Base-by-base conservation (phyloP, 148 eudicot genomes). In the Camellia granthamiana region DNA sequence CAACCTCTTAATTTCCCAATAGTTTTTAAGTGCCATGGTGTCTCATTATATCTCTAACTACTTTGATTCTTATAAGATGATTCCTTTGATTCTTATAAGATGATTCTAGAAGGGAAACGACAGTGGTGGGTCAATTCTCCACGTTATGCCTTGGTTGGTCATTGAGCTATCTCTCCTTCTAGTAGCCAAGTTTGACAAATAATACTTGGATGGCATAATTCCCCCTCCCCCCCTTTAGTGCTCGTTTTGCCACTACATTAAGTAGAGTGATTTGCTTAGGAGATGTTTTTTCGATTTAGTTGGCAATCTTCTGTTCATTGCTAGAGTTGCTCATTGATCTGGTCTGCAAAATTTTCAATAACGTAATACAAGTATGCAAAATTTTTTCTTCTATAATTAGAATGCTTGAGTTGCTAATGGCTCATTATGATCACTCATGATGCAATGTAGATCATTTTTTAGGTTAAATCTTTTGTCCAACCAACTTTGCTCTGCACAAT, bases 91-190 rank as follows among this genome's bases (percentile, higher is more conserved):
- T 54, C 15, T 54, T 30, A 0, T 47, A 74, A 46, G 63, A 74
- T 15, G 76, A 74, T 74, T 74, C 76, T 30, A 14, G 18, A 6
- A 55, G 16, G 63, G 76, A 74, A 74, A 74, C 46, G 38, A 54
- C 63, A 15, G 21, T 12, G 46, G 23, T 23, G 54, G 6, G 44
- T 74, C 47, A 12, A 74, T 38, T 2, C 76, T 30, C 3, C 14
- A 13, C 3, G n/a, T 55, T 9, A 6, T 16, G 1, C 42, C 44
- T 23, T 46, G 43, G 7, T 52, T 72, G 6, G 2, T 52, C 43
- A n/a, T 52, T 7, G 74, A 71, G 75, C 38, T 30, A 18, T 72
- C 61, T 73, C 76, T 52, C 0, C 61, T 38, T 73, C 55, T 44
- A 13, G 46, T 42, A 0, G 59, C 62, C 59, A 46, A 54, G 44